Conservation (phyloP, 2,329 filamentous ascomycete genomes). For the Alternaria arborescens region DNA sequence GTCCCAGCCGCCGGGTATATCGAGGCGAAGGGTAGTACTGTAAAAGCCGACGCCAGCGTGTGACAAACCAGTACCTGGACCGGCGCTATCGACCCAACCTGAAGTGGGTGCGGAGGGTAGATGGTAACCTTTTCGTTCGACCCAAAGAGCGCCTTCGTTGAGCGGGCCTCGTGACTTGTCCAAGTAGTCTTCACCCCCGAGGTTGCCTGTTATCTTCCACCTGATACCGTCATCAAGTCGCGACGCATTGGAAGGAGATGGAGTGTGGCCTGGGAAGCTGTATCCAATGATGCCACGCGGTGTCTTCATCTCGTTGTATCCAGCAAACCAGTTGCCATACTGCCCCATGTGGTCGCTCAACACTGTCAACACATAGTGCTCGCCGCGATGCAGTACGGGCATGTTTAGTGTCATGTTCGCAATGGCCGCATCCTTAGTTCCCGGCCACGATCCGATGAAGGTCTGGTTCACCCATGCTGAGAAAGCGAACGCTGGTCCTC, state of each 20-base stretch:
- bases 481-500: slow-evolving; percentile 71
- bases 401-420: slow-evolving; percentile 65
- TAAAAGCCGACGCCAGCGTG: slow-evolving; percentile 66
- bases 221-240: slow-evolving; percentile 50
- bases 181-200: slow-evolving; percentile 68
- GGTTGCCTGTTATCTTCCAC: slow-evolving; percentile 73
- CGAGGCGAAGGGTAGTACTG: slow-evolving; percentile 61
- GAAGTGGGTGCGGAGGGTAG: slow-evolving; percentile 55
- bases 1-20: slow-evolving; percentile 65
- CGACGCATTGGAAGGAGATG: slow-evolving; percentile 33
- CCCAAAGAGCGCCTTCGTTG: slow-evolving; percentile 71
- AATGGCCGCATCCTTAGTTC: slow-evolving; percentile 58
- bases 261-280: slow-evolving; percentile 56
- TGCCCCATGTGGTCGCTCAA: slow-evolving; percentile 76
- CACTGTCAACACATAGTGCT: slow-evolving; percentile 70
- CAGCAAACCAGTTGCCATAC: slow-evolving; percentile 68
- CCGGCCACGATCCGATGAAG: slow-evolving; percentile 70
- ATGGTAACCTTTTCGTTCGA: slow-evolving; percentile 69
- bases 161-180: slow-evolving; percentile 68
- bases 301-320: slow-evolving; percentile 62
- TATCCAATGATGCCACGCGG: slow-evolving; percentile 69
- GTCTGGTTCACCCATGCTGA: slow-evolving; percentile 70
- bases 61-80: slow-evolving; percentile 54
- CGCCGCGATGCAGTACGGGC: slow-evolving; percentile 59
- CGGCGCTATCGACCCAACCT: slow-evolving; percentile 53